Conservation (phyloP, 768 basidiomycete species). For the Plicaturopsis crispa region DNA sequence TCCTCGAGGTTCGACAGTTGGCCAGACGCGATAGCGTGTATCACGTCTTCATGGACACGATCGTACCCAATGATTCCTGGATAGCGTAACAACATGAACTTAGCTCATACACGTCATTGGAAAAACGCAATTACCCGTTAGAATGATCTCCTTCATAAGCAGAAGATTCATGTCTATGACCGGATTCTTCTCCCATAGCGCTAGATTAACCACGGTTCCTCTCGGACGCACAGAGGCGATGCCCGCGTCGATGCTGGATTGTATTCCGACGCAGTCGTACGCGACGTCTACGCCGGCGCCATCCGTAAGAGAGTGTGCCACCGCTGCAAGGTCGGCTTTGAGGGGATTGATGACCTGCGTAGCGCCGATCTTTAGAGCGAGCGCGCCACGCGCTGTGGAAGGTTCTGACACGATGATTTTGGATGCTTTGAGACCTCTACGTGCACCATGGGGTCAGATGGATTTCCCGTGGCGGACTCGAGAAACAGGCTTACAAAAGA, state of each 20-base stretch:
- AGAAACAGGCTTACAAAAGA: conserved; percentile 18
- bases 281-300: conserved; percentile 33
- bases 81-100: not conserved
- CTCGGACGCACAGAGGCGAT: conserved; percentile 27
- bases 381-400: conserved; percentile 25
- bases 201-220: conserved; percentile 33
- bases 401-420: conserved; percentile 34
- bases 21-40: conserved; percentile 30
- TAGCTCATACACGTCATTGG: not conserved
- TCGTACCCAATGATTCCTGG: conserved; percentile 31
- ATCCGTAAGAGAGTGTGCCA: conserved; percentile 18
- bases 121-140: conserved; percentile 23
- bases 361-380: conserved; percentile 30
- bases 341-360: conserved; percentile 28
- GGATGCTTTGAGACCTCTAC: too few relatives aligned
- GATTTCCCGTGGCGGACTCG: too few relatives aligned
- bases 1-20: conserved; percentile 30
- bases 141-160: conserved; percentile 26
- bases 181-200: conserved; percentile 31
- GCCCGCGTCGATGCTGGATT: conserved; percentile 27
- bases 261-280: conserved; percentile 39
- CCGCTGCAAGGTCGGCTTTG: conserved; percentile 16
- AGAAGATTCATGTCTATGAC: conserved; percentile 29
- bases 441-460: conserved; percentile 18
- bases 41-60: conserved; percentile 28